These are phyloP conservation scores for Trichosporon ovoides DNA, from an alignment of 1,284 basidiomycete species.

Conservation along the genomic window DNA sequence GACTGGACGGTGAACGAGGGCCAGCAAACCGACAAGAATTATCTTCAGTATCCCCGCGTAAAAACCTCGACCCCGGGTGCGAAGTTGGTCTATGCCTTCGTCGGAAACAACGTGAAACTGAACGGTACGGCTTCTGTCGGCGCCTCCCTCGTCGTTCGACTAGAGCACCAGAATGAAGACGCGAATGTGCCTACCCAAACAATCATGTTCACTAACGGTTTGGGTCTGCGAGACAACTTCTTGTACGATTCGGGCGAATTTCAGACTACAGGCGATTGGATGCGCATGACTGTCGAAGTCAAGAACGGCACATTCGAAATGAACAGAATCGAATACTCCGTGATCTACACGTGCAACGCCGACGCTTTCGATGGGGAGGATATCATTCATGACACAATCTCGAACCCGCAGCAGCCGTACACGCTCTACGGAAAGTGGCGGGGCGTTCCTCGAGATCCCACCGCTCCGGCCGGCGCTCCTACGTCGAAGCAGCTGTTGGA, in stretches of 20 bases:
- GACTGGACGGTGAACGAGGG: neutral
- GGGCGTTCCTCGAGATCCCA: neutral
- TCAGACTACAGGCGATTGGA: neutral
- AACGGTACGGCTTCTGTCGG: neutral
- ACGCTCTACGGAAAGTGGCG: neutral
- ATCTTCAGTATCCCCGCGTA: neutral
- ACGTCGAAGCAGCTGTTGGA: too few relatives aligned
- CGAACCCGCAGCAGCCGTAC: neutral
- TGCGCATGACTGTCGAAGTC: neutral
- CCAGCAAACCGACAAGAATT: neutral
- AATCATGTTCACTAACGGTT: neutral
- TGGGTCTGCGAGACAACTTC: neutral
- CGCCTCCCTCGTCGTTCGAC: neutral
- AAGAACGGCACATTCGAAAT: neutral
- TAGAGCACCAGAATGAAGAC: neutral
- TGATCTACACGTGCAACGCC: neutral
- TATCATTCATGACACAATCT: neutral
- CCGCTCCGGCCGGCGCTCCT: neutral
- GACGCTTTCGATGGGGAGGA: neutral
- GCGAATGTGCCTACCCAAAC: neutral
- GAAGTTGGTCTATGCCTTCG: neutral
- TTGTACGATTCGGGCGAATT: neutral
- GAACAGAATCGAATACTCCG: neutral
- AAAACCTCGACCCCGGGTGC: neutral
- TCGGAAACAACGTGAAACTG: neutral